Evolutionary conservation across 352 stramenopile species (phyloP), one percentile per base, ranked within the genome.

Genomic region (Globisporangium heterothallicum): DNA sequence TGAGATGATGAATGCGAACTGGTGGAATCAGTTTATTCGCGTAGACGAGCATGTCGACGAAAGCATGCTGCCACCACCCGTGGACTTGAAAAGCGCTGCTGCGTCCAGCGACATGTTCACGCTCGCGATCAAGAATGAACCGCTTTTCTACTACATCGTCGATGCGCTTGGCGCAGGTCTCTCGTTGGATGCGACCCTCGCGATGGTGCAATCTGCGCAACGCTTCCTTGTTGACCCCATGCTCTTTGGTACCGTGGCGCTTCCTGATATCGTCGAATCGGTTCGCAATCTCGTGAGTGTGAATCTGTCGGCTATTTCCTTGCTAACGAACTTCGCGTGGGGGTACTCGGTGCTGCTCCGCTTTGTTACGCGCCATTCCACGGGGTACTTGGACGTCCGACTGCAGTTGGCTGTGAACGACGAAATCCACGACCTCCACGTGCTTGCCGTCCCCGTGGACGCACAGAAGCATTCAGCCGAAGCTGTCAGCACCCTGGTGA

Each of bases 401-500:
- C 12, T 78, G 12, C 68, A 76, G 12, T 32, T 78, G 4, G 59
- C 62, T 2, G 62, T 72, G 24, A 56, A 78, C 47, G 68, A 81
- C 44, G 68, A 78, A 9, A 34, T 77, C 42, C 59, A 78, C n/a
- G 68, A 81, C 22, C 32, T 81, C n/a, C 70, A 81, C 34, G 32
- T 81, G 26, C 36, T 81, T 1, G 61, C 70, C 3, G 27, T 81
- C 5, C 58, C 70, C 2, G 26, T 81, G 2, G 67, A 75, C 8
- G 49, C 53, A 4, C 47, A 59, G n/a, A 65, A 65, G 19, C 70
- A 75, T 49, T 63, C 48, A 4, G 51, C 61, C 8, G 66, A 74
- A n/a, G 35, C 62, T 5, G 34, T 81, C 3, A 43, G 50, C 10
- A 41, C 42, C 0, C 40, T 57, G 22, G 32, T 81, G 18, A 52